Base-by-base conservation (phyloP, 1,284 basidiomycete species). In the Gymnopus androsaceus region DNA sequence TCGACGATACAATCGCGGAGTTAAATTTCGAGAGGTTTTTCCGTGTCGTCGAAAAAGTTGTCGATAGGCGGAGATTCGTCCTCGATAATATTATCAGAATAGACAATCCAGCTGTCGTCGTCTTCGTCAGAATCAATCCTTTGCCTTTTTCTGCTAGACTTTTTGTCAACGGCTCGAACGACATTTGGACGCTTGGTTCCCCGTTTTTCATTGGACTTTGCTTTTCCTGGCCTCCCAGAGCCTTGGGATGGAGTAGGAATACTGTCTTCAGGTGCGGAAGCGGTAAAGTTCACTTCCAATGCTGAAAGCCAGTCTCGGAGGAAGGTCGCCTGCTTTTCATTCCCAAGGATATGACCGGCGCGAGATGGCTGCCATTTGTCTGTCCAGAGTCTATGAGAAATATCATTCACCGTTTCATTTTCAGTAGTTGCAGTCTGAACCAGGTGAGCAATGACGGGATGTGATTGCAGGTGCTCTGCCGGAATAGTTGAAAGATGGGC, bases 221-320 rank as follows among this genome's bases (percentile, higher is more conserved):
- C 56, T 56, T 57, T 64, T 37, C 57, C 63, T 51, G 36, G n/a
- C 51, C 49, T 61, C 54, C 52, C 51, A 46, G 58, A n/a, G 46
- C 33, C 23, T 21, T 38, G 50, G 14, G 54, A 48, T 17, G n/a
- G 21, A 17, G 25, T 9, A 17, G 37, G 17, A 23, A 23, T 12
- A 12, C 25, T 31, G 34, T 17, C 40, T n/a, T 14, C 14, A 11
- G 51, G 57, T 38, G 33, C 33, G 30, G 55, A 49, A 51, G 58
- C 51, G 37, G 54, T 49, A 12, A 83, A 72, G 17, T 84, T 82
- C 4, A 96, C 69, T 54, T 84, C 83, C 8, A 90, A 76, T 15
- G 88, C 84, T 27, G 72, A 71, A 50, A 97, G 78, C 95, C 95
- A 98, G 55, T 91, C 85, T 33, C 88, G 83, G 38, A 97, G 78